Percentiles rank a stretch among this genome's conserved stretches.
These are phyloP conservation scores for Baorangia bicolor DNA, from an alignment of 768 basidiomycete species.

Conservation along the genomic window DNA sequence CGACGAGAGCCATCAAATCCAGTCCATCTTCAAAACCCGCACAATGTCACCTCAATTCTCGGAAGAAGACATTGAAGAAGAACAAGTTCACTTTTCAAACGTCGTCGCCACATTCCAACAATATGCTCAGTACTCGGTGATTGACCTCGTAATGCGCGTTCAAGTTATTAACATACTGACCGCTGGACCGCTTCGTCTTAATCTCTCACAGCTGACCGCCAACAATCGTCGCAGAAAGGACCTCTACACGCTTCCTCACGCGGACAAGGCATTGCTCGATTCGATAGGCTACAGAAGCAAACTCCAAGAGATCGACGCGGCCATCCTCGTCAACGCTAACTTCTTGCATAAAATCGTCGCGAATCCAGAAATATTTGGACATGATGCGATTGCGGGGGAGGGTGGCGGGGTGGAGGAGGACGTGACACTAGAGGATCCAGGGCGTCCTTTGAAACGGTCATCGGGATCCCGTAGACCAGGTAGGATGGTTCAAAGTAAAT, in stretches of 20 bases:
- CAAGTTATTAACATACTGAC: neutral
- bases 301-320: constrained; percentile 74
- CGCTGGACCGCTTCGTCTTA: neutral
- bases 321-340: constrained; percentile 76
- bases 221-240: constrained; percentile 76
- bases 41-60: constrained; percentile 30
- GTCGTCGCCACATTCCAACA: constrained; percentile 73
- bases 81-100: constrained; percentile 70
- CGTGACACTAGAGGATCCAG: constrained; percentile 17
- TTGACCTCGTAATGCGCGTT: neutral
- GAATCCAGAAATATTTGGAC: constrained; percentile 80
- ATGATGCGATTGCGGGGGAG: constrained; percentile 32
- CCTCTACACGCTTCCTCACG: constrained; percentile 62
- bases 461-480: constrained; percentile 4
- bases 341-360: constrained; percentile 75
- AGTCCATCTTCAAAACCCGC: neutral
- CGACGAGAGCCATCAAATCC: neutral
- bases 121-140: constrained; percentile 68
- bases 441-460: neutral
- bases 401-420: constrained; percentile 17
- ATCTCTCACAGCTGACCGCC: constrained; percentile 44
- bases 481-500: constrained; percentile 23
- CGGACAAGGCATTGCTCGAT: constrained; percentile 69
- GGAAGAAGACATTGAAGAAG: constrained; percentile 45
- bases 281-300: constrained; percentile 75